Conservation (phyloP, 208 protist species). For the Trypanosomatidae sp. region DNA sequence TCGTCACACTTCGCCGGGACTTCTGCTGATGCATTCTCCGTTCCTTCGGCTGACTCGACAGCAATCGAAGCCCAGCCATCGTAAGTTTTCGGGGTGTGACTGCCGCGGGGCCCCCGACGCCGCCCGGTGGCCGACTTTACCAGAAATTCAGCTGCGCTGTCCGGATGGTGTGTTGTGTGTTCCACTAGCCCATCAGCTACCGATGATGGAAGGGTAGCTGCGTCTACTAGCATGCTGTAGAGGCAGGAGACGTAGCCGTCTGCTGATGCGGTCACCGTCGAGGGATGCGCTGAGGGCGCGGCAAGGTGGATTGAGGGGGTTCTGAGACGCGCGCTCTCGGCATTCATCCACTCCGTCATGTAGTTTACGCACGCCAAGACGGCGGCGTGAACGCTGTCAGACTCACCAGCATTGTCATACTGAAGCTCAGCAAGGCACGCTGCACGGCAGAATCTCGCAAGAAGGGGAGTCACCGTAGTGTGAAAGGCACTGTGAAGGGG, state of each 20-base stretch:
- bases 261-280: neutral
- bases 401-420: slow-evolving; percentile 19
- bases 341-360: slow-evolving; percentile 9
- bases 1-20: neutral
- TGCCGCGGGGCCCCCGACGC: neutral
- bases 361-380: slow-evolving; percentile 20
- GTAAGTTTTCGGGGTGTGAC: neutral
- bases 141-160: slow-evolving; percentile 18
- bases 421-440: slow-evolving; percentile 6
- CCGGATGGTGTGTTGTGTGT: slow-evolving; percentile 16
- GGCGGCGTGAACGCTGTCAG: slow-evolving; percentile 22
- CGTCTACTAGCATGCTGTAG: slow-evolving; percentile 15
- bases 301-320: neutral
- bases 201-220: slow-evolving; percentile 9
- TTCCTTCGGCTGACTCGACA: neutral
- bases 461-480: slow-evolving; percentile 8
- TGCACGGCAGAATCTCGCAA: slow-evolving; percentile 7
- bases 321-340: neutral
- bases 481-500: slow-evolving; percentile 8
- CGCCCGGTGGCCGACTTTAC: slow-evolving; percentile 10
- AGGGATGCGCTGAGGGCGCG: slow-evolving; percentile 1
- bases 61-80: neutral
- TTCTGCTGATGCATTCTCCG: neutral
- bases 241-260: slow-evolving; percentile 7
- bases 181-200: slow-evolving; percentile 12